Percentiles rank a stretch among this genome's conserved stretches.
phyloP scores from a whole-genome alignment of 75 land plant species.

The Sequoiadendron giganteum region DNA sequence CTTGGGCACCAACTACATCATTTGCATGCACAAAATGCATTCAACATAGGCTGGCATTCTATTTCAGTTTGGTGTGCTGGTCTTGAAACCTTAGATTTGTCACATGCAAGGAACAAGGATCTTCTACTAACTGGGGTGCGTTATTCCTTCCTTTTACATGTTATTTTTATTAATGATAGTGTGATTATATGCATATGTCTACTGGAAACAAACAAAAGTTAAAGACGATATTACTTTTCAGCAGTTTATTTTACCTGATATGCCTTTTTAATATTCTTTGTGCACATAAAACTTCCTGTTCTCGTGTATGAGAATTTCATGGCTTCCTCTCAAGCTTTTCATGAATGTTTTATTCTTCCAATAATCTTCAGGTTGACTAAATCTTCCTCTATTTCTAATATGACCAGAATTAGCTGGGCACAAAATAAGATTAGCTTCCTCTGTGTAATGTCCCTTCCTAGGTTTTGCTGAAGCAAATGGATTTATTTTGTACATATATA shows the following conservation, averaged over 20 bases:
- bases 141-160: not conserved
- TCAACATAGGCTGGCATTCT: slow-evolving; percentile 27
- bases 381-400: not conserved
- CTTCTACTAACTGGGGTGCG: slow-evolving; percentile 16
- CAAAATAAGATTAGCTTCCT: not conserved
- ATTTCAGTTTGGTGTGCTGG: slow-evolving; percentile 35
- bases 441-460: not conserved
- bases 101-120: slow-evolving; percentile 18
- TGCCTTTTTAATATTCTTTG: not conserved
- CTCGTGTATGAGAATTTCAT: not conserved
- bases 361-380: not conserved
- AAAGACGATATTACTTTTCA: not conserved
- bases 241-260: not conserved
- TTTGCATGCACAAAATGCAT: slow-evolving; percentile 31
- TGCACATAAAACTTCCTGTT: not conserved
- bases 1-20: slow-evolving; percentile 28
- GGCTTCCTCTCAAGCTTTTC: not conserved
- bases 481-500: no score
- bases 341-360: not conserved
- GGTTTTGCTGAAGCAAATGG: no score
- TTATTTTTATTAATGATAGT: not conserved
- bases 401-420: not conserved
- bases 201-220: not conserved
- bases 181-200: not conserved
- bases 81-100: slow-evolving; percentile 30